Conservation (phyloP, 2,329 filamentous ascomycete genomes). For the Magnaporthiopsis poae region DNA sequence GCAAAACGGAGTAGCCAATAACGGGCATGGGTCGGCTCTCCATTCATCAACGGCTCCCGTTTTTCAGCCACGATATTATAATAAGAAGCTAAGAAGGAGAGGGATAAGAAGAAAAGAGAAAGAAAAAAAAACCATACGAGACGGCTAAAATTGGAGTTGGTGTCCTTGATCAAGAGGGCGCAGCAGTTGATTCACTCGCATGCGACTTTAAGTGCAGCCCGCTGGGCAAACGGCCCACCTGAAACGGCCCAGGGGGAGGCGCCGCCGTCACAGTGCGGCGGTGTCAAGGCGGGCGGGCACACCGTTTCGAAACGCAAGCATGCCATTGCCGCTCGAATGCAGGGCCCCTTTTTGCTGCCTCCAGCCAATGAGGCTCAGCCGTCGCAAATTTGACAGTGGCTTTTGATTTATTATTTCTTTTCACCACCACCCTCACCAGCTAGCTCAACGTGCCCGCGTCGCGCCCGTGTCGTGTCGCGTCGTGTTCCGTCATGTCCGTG, state of each 20-base stretch:
- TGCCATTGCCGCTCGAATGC: neutral
- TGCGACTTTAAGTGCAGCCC: neutral
- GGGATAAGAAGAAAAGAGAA: too few species aligned
- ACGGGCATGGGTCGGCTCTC: neutral
- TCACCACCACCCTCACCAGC: too few species aligned
- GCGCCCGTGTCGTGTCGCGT: neutral
- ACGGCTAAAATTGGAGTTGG: neutral
- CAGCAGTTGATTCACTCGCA: neutral
- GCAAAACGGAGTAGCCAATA: neutral
- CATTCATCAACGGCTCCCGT: neutral
- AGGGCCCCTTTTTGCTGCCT: neutral
- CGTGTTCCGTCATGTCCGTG: neutral
- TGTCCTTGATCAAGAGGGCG: neutral
- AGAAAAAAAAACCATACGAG: too few species aligned
- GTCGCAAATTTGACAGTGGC: neutral
- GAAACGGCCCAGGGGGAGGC: neutral
- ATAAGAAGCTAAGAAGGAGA: neutral
- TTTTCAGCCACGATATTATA: neutral
- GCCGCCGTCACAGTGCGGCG: neutral
- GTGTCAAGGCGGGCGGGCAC: too few species aligned
- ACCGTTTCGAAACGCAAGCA: neutral
- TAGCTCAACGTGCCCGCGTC: neutral
- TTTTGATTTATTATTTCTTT: too few species aligned
- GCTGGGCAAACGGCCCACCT: neutral
- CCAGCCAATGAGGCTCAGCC: neutral